phyloP scores from a whole-genome alignment of 768 basidiomycete species.

The Suillus alpinus region DNA sequence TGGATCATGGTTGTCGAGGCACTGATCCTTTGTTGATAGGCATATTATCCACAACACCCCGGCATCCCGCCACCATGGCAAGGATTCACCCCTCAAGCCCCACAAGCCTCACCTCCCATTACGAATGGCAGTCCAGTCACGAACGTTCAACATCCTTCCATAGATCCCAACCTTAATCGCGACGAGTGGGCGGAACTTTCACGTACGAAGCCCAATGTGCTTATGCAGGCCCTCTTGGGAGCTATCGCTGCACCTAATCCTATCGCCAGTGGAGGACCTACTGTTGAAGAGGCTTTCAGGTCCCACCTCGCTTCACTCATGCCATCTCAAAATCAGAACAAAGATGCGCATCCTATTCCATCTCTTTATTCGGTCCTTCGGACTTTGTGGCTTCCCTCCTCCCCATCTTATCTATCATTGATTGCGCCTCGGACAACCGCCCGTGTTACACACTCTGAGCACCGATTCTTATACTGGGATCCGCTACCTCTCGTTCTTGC shows the following conservation, averaged over 20 bases:
- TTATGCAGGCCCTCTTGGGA: conserved; percentile 55
- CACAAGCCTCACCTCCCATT: conserved; percentile 27
- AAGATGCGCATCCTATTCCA: conserved; percentile 53
- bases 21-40: conserved; percentile 16
- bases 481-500: conserved; percentile 81
- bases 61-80: conserved; percentile 30
- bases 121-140: conserved; percentile 8
- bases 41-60: conserved; percentile 31
- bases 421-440: conserved; percentile 69
- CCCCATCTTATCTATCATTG: conserved; percentile 72
- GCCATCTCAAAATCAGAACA: conserved; percentile 42
- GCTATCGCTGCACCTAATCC: conserved; percentile 65
- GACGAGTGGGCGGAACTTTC: conserved; percentile 68
- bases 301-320: conserved; percentile 68
- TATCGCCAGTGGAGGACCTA: conserved; percentile 55
- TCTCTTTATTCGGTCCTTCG: conserved; percentile 74
- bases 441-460: conserved; percentile 61
- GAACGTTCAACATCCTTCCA: conserved; percentile 25
- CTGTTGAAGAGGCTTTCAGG: conserved; percentile 76
- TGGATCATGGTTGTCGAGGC: neutral
- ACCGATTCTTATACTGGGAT: conserved; percentile 86
- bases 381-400: conserved; percentile 82
- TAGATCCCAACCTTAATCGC: conserved; percentile 52
- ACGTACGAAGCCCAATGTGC: conserved; percentile 51
- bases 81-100: conserved; percentile 24